These are phyloP conservation scores for bread wheat (Triticum aestivum) DNA, from an alignment of 176 grass and related monocot species.

Conservation along the genomic window IWGSC_CS_RefSeq_v2.1 NC_057813.1:284589909-284590408, in stretches of 20 bases:
- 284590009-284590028: too few species aligned
- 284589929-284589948: too few species aligned
- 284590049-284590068: too few species aligned
- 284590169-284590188: neutral
- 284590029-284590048: too few species aligned
- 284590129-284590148: neutral
- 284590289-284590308: neutral
- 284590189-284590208: neutral
- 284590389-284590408: constrained; percentile 67
- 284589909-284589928: too few species aligned
- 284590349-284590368: neutral
- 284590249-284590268: neutral
- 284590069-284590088: too few species aligned
- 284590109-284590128: neutral
- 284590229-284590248: neutral
- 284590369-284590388: constrained; percentile 61
- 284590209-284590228: neutral
- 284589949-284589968: too few species aligned
- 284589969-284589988: too few species aligned
- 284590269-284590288: constrained; percentile 8
- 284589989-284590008: too few species aligned
- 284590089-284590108: too few species aligned
- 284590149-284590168: neutral
- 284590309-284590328: neutral
- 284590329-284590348: neutral